Conservation (phyloP, 2,329 filamentous ascomycete genomes). For the Mycosphaerelloides madeirae region DNA sequence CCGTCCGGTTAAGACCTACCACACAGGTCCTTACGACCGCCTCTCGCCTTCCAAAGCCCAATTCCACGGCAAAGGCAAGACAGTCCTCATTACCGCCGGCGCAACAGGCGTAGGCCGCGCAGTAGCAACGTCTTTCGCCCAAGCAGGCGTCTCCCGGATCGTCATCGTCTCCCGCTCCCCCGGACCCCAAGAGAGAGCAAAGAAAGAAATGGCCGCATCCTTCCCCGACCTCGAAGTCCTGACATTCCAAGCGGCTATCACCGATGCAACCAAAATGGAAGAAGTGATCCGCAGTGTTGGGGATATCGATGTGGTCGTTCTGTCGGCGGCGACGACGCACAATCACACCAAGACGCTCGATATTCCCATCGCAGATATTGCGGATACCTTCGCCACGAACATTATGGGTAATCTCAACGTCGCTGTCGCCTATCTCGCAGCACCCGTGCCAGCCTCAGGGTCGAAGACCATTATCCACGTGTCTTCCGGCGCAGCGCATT, state of each 20-base stretch:
- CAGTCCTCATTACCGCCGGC: constrained; percentile 24
- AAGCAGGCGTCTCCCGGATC: constrained; percentile 19
- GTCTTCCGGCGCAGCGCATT: constrained; percentile 34
- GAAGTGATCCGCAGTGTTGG: constrained; percentile 32
- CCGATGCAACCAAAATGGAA: constrained; percentile 19
- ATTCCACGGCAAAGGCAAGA: constrained; percentile 25
- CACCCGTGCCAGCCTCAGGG: constrained; percentile 23
- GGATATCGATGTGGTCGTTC: constrained; percentile 40
- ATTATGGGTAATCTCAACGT: constrained; percentile 33
- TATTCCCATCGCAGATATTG: constrained; percentile 31
- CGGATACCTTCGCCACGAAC: constrained; percentile 33
- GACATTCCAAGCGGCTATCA: constrained; percentile 29
- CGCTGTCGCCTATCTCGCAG: constrained; percentile 34
- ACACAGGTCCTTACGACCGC: constrained; percentile 19
- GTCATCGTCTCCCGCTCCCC: constrained; percentile 24
- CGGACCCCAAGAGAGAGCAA: constrained; percentile 35
- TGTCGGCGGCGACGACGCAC: constrained; percentile 35
- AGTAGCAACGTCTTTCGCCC: constrained; percentile 22
- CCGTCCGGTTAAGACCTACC: constrained; percentile 22
- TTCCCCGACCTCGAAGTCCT: constrained; percentile 32
- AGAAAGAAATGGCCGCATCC: constrained; percentile 33
- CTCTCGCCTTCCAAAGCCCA: constrained; percentile 15
- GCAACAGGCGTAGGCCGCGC: constrained; percentile 22
- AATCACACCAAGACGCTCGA: constrained; percentile 26
- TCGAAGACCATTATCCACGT: constrained; percentile 33